phyloP scores from a whole-genome alignment of 192 early-diverging fungal genomes.

The Umbelopsis vinacea region DNA sequence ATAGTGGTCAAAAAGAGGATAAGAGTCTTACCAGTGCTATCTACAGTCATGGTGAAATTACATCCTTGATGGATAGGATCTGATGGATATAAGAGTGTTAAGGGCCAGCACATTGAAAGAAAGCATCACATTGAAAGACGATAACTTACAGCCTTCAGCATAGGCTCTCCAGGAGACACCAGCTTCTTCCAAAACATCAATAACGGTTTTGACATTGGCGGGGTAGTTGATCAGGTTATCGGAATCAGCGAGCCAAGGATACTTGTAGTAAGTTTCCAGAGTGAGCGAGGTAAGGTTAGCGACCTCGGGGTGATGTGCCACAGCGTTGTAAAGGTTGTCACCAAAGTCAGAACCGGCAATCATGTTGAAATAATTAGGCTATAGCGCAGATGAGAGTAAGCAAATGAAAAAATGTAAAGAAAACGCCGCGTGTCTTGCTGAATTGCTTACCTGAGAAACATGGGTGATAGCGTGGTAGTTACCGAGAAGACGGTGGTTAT shows the following conservation, averaged over 20 bases:
- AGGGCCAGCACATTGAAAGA: no score
- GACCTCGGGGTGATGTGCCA: neutral
- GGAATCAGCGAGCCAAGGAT: constrained; percentile 3
- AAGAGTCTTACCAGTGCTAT: no score
- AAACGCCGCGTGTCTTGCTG: no score
- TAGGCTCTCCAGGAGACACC: constrained; percentile 12
- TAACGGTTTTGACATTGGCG: neutral
- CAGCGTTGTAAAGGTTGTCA: constrained; percentile 9
- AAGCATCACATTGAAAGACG: no score
- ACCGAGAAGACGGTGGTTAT: constrained; percentile 11
- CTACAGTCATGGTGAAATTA: no score
- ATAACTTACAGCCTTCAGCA: neutral
- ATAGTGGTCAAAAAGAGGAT: no score
- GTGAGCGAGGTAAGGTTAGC: no score
- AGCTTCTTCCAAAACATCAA: constrained; percentile 11
- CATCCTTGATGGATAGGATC: no score
- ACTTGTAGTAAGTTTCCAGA: no score
- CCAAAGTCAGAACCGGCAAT: constrained; percentile 9
- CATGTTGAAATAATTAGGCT: constrained; percentile 14
- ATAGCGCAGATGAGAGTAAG: neutral
- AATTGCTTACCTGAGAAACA: constrained; percentile 1
- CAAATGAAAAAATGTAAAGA: no score
- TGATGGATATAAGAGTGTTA: no score
- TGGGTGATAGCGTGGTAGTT: constrained; percentile 7
- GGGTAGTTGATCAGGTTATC: neutral